Conservation (phyloP, 768 basidiomycete species). For the Suillus subluteus region DNA sequence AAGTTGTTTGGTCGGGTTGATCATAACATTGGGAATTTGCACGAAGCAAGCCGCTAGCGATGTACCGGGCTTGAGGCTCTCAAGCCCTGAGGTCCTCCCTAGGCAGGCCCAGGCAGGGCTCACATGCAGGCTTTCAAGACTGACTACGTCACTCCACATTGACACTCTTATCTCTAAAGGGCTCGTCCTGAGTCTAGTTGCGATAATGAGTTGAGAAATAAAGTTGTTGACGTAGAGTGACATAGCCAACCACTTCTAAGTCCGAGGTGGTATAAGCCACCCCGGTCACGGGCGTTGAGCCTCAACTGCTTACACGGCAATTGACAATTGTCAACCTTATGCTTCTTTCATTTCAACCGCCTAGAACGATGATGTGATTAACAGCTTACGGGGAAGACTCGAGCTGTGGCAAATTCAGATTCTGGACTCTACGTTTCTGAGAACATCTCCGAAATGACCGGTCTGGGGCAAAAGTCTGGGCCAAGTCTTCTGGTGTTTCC, state of each 20-base stretch:
- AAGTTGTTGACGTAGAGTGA: not conserved
- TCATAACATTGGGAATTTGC: not conserved
- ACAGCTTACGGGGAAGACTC: not conserved
- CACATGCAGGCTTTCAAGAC: not conserved
- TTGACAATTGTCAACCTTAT: not conserved
- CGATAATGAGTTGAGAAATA: not conserved
- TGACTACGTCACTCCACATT: not conserved
- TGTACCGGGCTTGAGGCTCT: not conserved
- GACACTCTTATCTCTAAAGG: not conserved
- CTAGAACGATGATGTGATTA: not conserved
- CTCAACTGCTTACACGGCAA: not conserved
- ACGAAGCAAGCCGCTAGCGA: not conserved
- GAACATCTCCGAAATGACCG: not conserved
- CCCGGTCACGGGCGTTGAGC: not conserved
- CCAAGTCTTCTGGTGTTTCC: not conserved
- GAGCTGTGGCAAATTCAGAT: not conserved
- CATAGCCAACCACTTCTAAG: not conserved
- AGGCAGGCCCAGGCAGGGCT: not conserved
- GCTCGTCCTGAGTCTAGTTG: not conserved
- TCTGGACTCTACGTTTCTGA: not conserved
- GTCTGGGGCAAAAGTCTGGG: not conserved
- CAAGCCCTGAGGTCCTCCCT: not conserved
- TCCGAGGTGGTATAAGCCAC: not conserved
- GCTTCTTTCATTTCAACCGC: not conserved
- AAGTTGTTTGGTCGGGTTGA: not conserved